These are phyloP conservation scores for Alternaria incomplexa DNA, from an alignment of 2,329 filamentous ascomycete species.

Conservation along the genomic window DNA sequence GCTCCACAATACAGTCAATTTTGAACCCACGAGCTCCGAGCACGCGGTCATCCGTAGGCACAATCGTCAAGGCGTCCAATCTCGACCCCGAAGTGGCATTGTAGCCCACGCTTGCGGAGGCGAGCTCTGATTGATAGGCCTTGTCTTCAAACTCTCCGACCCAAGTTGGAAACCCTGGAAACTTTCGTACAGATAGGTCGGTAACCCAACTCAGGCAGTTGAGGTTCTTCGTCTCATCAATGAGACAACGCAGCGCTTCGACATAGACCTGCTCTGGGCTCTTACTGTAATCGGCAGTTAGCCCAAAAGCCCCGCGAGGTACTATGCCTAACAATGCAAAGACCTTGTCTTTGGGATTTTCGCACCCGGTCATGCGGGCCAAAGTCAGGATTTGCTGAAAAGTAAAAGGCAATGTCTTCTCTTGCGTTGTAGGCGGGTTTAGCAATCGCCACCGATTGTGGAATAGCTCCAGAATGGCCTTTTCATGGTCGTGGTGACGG, in stretches of 20 bases:
- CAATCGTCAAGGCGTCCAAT: not conserved
- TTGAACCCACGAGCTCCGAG: not conserved
- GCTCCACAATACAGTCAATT: not conserved
- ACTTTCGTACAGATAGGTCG: not conserved
- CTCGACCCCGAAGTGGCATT: not conserved
- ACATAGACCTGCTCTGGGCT: not conserved
- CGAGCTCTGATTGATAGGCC: not conserved
- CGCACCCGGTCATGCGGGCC: not conserved
- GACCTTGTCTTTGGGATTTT: not conserved
- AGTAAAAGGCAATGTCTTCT: not conserved
- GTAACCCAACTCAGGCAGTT: slow-evolving; percentile 1
- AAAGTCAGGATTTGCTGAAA: not conserved
- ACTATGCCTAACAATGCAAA: not conserved
- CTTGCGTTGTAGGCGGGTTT: not conserved
- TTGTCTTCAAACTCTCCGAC: slow-evolving; percentile 1
- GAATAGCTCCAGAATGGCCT: not conserved
- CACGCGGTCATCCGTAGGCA: not conserved
- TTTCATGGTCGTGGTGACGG: not conserved
- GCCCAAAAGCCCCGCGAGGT: not conserved
- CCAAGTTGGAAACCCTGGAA: not conserved
- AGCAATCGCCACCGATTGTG: not conserved
- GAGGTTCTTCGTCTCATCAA: not conserved
- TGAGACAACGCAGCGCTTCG: not conserved
- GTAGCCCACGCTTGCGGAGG: not conserved
- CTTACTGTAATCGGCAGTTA: not conserved